phyloP scores from a whole-genome alignment of 78 protist genomes.

The Chrysochromulina parva region DNA sequence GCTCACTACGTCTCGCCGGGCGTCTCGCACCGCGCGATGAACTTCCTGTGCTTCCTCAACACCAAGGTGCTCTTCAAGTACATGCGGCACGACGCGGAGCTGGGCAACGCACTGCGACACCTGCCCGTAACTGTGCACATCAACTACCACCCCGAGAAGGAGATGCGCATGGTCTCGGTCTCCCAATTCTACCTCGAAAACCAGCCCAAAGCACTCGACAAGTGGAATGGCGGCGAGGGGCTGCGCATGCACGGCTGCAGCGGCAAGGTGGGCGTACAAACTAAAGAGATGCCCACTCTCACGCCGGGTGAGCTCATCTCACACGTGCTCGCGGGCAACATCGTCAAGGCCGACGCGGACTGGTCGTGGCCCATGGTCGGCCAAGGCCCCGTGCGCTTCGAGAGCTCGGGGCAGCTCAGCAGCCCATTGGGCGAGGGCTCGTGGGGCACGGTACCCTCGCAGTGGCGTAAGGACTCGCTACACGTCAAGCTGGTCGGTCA shows the following conservation, averaged over 20 bases:
- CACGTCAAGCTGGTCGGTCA: not conserved
- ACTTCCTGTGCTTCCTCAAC: constrained; percentile 13
- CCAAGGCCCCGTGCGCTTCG: not conserved
- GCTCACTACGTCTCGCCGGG: not conserved
- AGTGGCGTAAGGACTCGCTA: not conserved
- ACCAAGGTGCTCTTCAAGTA: not conserved
- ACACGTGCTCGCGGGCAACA: too few species aligned
- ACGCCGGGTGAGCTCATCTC: not conserved
- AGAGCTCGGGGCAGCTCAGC: not conserved
- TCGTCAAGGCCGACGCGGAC: not conserved
- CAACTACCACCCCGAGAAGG: constrained; percentile 33
- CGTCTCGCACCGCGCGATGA: not conserved
- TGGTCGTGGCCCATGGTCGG: not conserved
- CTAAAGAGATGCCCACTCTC: not conserved
- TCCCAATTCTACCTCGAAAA: not conserved
- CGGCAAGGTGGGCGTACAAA: constrained; percentile 3
- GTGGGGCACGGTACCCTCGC: constrained; percentile 6
- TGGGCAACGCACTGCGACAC: not conserved
- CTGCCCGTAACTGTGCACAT: not conserved
- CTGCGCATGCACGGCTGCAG: not conserved
- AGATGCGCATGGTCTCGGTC: not conserved
- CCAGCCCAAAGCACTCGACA: not conserved
- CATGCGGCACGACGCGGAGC: not conserved
- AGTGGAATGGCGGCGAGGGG: constrained; percentile 18
- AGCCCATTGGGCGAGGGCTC: not conserved